These are phyloP conservation scores for Wakefieldia striispora DNA, from an alignment of 768 basidiomycete genomes.

Conservation along the genomic window DNA sequence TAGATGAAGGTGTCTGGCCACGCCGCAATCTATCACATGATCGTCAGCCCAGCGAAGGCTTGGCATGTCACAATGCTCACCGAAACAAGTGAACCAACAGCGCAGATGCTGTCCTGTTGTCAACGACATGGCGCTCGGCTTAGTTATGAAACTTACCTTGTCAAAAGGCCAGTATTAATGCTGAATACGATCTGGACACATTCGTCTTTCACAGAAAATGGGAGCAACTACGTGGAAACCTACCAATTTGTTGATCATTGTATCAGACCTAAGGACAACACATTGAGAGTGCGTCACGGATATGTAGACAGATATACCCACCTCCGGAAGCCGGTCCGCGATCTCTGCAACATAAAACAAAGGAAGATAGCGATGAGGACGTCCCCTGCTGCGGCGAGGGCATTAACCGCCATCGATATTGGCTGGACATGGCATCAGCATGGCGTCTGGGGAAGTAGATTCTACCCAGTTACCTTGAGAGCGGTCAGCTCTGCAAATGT, in stretches of 20 bases:
- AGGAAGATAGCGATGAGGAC: conserved; percentile 50
- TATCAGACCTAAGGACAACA: conserved; percentile 39
- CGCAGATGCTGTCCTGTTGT: conserved; percentile 42
- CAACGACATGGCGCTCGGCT: not conserved
- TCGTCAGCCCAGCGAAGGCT: not conserved
- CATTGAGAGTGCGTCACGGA: not conserved
- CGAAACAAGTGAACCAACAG: conserved; percentile 57
- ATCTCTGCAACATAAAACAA: conserved; percentile 44
- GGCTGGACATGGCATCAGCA: conserved; percentile 14
- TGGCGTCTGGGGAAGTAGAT: not conserved
- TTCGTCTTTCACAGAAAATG: not conserved
- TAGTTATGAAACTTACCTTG: conserved; percentile 14
- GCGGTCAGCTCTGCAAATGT: conserved; percentile 47
- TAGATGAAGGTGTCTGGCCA: conserved; percentile 56
- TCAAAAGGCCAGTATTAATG: conserved; percentile 41
- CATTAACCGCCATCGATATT: conserved; percentile 56
- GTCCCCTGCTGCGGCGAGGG: conserved; percentile 50
- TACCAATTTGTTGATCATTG: conserved; percentile 49
- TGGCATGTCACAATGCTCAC: conserved; percentile 25
- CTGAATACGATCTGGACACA: conserved; percentile 46
- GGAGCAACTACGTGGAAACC: not conserved
- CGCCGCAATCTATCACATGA: conserved; percentile 42
- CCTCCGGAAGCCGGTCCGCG: conserved; percentile 55
- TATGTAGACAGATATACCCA: not conserved
- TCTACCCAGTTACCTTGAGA: conserved; percentile 40